Evolutionary conservation across 208 protist genomes (phyloP).

Genomic region (Leishmania amazonensis): DNA sequence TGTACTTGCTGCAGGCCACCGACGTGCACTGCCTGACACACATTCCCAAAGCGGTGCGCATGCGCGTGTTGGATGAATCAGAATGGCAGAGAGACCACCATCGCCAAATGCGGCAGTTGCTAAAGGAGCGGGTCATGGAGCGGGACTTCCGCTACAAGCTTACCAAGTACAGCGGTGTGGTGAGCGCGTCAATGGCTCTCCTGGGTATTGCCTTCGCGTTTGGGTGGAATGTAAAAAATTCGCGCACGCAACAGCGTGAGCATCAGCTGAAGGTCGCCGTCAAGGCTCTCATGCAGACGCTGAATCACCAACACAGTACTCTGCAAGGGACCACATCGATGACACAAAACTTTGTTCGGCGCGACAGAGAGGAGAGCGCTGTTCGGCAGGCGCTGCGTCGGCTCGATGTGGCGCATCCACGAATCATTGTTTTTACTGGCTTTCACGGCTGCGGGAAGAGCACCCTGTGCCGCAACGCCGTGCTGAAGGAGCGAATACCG

Average conservation of each 20-base stretch:
- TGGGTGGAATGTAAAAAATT: slow-evolving; percentile 73
- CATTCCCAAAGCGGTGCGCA: slow-evolving; percentile 58
- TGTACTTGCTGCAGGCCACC: slow-evolving; percentile 76
- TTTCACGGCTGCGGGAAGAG: slow-evolving; percentile 76
- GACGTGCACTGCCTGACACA: slow-evolving; percentile 77
- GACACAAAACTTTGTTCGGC: slow-evolving; percentile 40
- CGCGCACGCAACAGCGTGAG: slow-evolving; percentile 44
- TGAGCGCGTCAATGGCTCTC: slow-evolving; percentile 67
- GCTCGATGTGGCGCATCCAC: slow-evolving; percentile 64
- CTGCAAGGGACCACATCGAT: neutral
- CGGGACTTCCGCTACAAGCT: slow-evolving; percentile 63
- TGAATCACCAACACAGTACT: slow-evolving; percentile 15
- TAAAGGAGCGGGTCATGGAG: slow-evolving; percentile 76
- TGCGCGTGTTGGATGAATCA: slow-evolving; percentile 64
- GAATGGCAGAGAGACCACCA: slow-evolving; percentile 77
- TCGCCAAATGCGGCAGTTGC: slow-evolving; percentile 59
- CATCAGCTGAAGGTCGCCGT: slow-evolving; percentile 57
- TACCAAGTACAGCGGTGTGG: slow-evolving; percentile 75
- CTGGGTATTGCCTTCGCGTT: slow-evolving; percentile 66
- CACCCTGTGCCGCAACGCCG: slow-evolving; percentile 53
- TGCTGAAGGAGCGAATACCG: slow-evolving; percentile 58
- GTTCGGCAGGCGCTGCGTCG: slow-evolving; percentile 59
- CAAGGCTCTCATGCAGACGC: slow-evolving; percentile 46
- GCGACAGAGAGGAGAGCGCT: slow-evolving; percentile 55
- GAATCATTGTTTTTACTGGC: slow-evolving; percentile 72